Percentiles rank a stretch among this genome's conserved stretches.
These are phyloP conservation scores for Arthrocladium fulminans DNA, from an alignment of 2,329 filamentous ascomycete species.

Conservation along the genomic window DNA sequence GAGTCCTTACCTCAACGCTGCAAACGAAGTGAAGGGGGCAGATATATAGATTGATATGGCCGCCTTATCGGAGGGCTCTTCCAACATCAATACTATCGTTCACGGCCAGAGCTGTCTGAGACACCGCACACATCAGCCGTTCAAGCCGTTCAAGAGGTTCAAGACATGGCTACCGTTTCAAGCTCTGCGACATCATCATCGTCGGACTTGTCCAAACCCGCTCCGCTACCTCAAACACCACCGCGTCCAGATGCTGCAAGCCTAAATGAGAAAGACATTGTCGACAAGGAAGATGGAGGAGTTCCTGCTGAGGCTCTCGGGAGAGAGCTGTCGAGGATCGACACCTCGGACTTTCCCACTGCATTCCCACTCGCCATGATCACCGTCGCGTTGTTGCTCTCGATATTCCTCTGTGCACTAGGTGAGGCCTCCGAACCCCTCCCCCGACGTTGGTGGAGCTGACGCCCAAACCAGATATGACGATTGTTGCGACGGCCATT, in stretches of 20 bases:
- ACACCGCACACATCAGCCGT: too few species aligned
- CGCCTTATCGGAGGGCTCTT: too few species aligned
- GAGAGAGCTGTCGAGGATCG: conserved; percentile 20
- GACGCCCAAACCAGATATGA: conserved; percentile 16
- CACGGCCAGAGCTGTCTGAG: too few species aligned
- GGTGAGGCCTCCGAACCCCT: neutral
- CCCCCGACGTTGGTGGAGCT: neutral
- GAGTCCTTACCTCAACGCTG: too few species aligned
- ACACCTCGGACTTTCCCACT: conserved; percentile 21
- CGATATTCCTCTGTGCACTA: conserved; percentile 23
- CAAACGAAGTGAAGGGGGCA: too few species aligned
- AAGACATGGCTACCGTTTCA: neutral
- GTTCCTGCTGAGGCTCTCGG: conserved; percentile 9
- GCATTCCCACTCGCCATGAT: conserved; percentile 21
- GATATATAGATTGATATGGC: too few species aligned
- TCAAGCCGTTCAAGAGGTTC: too few species aligned
- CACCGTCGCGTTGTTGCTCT: conserved; percentile 16
- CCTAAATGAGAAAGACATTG: conserved; percentile 13
- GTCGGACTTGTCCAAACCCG: conserved; percentile 18
- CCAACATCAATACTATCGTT: too few species aligned
- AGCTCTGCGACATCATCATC: conserved; percentile 12
- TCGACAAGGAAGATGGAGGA: conserved; percentile 9
- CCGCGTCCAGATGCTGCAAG: conserved; percentile 9
- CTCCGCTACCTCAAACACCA: conserved; percentile 10
- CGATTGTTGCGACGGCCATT: conserved; percentile 29